A percentile compares a stretch with the other conserved stretches of the same genome.
phyloP scores from a whole-genome alignment of 2,329 filamentous ascomycete genomes.

The Samsoniella hepiali region DNA sequence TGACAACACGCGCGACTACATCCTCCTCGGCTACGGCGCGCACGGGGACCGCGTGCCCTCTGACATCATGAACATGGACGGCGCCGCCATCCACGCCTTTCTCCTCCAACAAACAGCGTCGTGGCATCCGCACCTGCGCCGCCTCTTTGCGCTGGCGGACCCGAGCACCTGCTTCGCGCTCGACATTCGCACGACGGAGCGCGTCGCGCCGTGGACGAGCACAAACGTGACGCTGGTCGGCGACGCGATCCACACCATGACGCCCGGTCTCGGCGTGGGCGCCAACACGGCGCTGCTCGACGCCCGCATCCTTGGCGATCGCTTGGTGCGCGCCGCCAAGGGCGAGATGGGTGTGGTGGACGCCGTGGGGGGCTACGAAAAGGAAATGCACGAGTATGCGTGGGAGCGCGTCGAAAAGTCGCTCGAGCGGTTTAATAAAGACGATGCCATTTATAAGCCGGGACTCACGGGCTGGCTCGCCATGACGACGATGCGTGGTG shows the following conservation, averaged over 20 bases:
- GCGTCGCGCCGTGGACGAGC: conserved; percentile 17
- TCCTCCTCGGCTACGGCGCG: conserved; percentile 17
- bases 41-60: conserved; percentile 11
- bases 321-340: background rate
- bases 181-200: conserved; percentile 20
- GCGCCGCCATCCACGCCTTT: conserved; percentile 14
- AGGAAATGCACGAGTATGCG: conserved; percentile 20
- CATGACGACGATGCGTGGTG: conserved; percentile 18
- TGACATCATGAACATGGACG: conserved; percentile 14
- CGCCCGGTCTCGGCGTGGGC: conserved; percentile 23
- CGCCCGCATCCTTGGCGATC: conserved; percentile 19
- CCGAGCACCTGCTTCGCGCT: conserved; percentile 19
- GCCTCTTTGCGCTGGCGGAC: conserved; percentile 16
- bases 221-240: conserved; percentile 23
- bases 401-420: conserved; percentile 21
- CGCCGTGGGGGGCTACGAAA: conserved; percentile 18
- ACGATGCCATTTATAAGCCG: conserved; percentile 19
- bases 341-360: conserved; percentile 5
- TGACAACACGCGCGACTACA: conserved; percentile 21
- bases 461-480: conserved; percentile 17
- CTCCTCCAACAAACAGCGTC: conserved; percentile 2
- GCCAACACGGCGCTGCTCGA: conserved; percentile 24
- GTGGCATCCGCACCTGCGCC: conserved; percentile 19
- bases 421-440: conserved; percentile 20
- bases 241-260: conserved; percentile 27